A percentile compares a stretch with the other conserved stretches of the same genome.
These are phyloP conservation scores for Suillus subaureus DNA, from an alignment of 768 basidiomycete species.

Conservation along the genomic window DNA sequence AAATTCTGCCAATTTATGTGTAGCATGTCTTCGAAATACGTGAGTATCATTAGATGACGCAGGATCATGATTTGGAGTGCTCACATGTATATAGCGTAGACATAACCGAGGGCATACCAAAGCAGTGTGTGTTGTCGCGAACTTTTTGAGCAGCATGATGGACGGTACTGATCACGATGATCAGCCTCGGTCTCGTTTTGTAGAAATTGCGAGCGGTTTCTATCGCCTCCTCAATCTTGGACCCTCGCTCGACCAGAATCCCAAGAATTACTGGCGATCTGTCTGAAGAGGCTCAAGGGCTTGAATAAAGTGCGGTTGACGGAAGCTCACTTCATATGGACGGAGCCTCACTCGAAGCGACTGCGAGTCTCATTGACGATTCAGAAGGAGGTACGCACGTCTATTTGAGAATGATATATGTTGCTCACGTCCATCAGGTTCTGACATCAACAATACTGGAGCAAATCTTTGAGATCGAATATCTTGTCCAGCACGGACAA, in stretches of 20 bases:
- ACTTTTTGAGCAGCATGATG: neutral
- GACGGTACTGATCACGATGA: conserved; percentile 13
- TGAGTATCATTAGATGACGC: conserved; percentile 38
- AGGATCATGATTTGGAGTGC: neutral
- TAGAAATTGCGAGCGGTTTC: conserved; percentile 93
- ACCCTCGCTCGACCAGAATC: conserved; percentile 86
- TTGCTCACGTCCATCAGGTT: conserved; percentile 50
- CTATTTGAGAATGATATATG: neutral
- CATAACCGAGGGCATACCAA: conserved; percentile 97
- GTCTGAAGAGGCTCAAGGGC: conserved; percentile 93
- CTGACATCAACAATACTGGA: conserved; percentile 94
- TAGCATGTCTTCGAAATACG: conserved; percentile 87
- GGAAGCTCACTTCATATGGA: conserved; percentile 99
- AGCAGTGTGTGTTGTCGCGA: conserved; percentile 63
- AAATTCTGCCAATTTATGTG: conserved; percentile 91
- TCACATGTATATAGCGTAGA: conserved; percentile 62
- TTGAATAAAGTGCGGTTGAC: conserved; percentile 92
- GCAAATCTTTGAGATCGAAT: conserved; percentile 96
- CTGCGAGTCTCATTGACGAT: conserved; percentile 93
- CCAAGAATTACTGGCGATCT: conserved; percentile 90
- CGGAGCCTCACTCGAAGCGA: conserved; percentile 96
- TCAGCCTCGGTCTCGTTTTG: conserved; percentile 90
- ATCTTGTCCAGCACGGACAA: conserved; percentile 92
- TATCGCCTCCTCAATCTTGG: conserved; percentile 90
- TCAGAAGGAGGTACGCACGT: conserved; percentile 85